Percentiles rank a stretch among this genome's conserved stretches.
phyloP scores from a whole-genome alignment of 140 eudicot species.

The Anethum foeniculum region DNA sequence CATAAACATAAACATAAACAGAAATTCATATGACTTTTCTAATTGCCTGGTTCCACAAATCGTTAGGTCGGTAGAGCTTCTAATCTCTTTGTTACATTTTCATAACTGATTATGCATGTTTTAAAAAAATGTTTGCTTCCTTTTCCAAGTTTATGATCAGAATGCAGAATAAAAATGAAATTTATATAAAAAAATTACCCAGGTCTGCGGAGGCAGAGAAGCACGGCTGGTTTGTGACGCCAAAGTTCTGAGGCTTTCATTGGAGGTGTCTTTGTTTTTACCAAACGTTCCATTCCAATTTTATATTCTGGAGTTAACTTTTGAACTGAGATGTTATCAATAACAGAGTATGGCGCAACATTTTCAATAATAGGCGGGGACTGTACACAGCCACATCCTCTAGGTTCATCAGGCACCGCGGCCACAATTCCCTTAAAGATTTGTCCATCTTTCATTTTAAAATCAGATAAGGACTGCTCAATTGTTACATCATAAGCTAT shows the following conservation, averaged over 20 bases:
- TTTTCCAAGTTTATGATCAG: neutral
- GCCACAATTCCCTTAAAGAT: conserved; percentile 73
- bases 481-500: conserved; percentile 39
- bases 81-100: neutral
- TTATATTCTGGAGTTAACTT: conserved; percentile 77
- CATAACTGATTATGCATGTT: neutral
- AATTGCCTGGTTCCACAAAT: neutral
- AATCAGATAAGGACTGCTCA: conserved; percentile 65
- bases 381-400: conserved; percentile 72
- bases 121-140: neutral
- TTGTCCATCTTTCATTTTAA: conserved; percentile 67
- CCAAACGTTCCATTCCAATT: conserved; percentile 67
- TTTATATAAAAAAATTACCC: conserved; percentile 42
- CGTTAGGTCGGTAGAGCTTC: neutral
- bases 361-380: conserved; percentile 51
- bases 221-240: conserved; percentile 62
- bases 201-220: conserved; percentile 75
- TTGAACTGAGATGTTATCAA: conserved; percentile 61
- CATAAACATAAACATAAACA: neutral
- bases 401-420: conserved; percentile 57
- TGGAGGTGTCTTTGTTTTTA: conserved; percentile 38
- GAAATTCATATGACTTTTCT: neutral
- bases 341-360: conserved; percentile 53
- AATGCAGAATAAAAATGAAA: conserved; percentile 1
- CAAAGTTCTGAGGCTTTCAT: conserved; percentile 66